These are phyloP conservation scores for Galeopsis tetrahit DNA, from an alignment of 257 asterid species.

Conservation along the genomic window DNA sequence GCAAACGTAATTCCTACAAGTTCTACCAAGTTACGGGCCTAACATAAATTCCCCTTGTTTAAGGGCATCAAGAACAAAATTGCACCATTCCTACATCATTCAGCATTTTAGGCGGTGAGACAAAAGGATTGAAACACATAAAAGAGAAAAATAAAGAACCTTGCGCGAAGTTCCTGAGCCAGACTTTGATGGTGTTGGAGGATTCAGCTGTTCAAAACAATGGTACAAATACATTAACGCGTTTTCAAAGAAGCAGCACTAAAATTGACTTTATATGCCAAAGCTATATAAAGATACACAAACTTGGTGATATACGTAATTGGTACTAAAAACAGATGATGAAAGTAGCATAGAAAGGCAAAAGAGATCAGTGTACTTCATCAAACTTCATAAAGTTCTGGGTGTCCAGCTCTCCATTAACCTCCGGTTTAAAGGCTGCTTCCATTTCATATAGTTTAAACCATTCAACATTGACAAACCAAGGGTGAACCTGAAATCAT, in stretches of 20 bases:
- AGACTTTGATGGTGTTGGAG: conserved; percentile 75
- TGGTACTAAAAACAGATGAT: background rate
- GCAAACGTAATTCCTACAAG: too few species aligned
- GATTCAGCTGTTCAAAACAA: conserved; percentile 62
- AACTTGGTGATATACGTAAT: conserved; percentile 3
- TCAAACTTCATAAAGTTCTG: conserved; percentile 93
- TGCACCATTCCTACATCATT: conserved; percentile 21
- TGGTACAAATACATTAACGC: conserved; percentile 36
- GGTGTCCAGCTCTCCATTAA: conserved; percentile 96
- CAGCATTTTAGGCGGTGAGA: conserved; percentile 4
- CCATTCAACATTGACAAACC: conserved; percentile 81
- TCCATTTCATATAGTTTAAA: conserved; percentile 93
- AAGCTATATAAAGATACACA: background rate
- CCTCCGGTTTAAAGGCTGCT: conserved; percentile 88
- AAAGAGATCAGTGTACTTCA: conserved; percentile 58
- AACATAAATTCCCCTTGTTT: conserved; percentile 10
- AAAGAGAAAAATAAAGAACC: conserved; percentile 48
- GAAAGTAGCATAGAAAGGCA: conserved; percentile 26
- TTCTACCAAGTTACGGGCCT: too few species aligned
- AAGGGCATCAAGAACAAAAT: conserved; percentile 15
- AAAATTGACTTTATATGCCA: conserved; percentile 2
- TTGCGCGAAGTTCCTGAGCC: conserved; percentile 89
- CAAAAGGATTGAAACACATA: conserved; percentile 1
- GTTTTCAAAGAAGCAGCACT: conserved; percentile 25
- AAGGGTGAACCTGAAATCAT: conserved; percentile 77